Percentiles rank a stretch among this genome's conserved stretches.
These are phyloP conservation scores for Cubamyces sp. DNA, from an alignment of 768 basidiomycete species.

Conservation along the genomic window DNA sequence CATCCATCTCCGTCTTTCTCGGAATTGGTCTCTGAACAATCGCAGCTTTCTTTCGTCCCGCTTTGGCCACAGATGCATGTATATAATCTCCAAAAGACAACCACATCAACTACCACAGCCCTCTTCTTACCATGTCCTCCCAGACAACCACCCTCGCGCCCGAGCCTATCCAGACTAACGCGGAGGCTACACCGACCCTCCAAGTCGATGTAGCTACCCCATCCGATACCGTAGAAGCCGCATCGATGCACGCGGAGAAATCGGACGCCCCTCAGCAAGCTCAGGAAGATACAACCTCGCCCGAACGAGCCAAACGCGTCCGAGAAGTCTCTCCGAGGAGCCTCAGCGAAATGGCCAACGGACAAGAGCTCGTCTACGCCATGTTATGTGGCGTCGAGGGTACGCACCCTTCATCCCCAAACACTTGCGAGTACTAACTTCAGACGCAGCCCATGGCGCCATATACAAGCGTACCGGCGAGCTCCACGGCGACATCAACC, in stretches of 20 bases:
- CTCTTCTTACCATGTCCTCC: too few species aligned
- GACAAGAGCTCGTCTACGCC: neutral
- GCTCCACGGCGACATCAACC: slow-evolving; percentile 15
- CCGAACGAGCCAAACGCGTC: neutral
- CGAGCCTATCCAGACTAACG: too few species aligned
- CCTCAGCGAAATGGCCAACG: neutral
- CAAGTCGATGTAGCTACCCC: too few species aligned
- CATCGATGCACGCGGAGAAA: too few species aligned
- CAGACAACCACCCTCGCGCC: too few species aligned
- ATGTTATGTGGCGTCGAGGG: neutral
- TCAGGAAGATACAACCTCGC: neutral
- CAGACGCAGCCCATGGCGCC: neutral
- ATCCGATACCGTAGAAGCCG: too few species aligned
- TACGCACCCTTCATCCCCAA: neutral
- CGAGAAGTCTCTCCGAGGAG: neutral
- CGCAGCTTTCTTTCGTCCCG: too few species aligned
- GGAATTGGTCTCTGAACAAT: neutral
- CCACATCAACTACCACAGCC: too few species aligned
- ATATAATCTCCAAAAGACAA: too few species aligned
- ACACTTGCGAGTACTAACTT: neutral
- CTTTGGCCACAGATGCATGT: too few species aligned
- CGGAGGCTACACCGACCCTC: too few species aligned
- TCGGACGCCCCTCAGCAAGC: too few species aligned
- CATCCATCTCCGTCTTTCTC: neutral
- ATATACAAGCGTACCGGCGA: slow-evolving; percentile 1